Evolutionary conservation across 257 asterid genomes (phyloP), one percentile per base, ranked within the genome.

Genomic region (Solanum rostratum): DNA sequence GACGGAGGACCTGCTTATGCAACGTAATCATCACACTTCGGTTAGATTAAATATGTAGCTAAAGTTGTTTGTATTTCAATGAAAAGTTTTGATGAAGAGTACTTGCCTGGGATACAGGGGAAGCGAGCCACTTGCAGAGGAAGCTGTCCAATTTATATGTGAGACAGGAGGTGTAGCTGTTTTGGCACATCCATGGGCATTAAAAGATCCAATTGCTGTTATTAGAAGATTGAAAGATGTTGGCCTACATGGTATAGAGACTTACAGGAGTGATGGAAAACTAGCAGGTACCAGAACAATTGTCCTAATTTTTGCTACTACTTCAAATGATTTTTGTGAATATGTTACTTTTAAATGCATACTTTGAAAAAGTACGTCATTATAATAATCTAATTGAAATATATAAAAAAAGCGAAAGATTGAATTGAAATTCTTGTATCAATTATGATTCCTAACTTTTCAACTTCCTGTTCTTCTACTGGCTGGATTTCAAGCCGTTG

Each of bases 1-100:
- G 99, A 97, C 65, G 98, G 92, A 24, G 99, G 99, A 86, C 99
- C 99, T 62, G 99, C 99, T 82, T 95, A 97, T 90, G 92, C 98
- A 87, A 94, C 93, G 99, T 97, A 93, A 91, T 63, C 55, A 65
- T 80, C 80, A 80, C 45, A 20, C 82, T 79, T 68, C 52, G 10
- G 59, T 63, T 79, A 10, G 88, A 29, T 49, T 81, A 60, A 18
- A 6, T 85, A 49, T 86, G 53, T 37, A 14, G 1, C 8, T 60
- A 46, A 83, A 50, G 22, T 37, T 57, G 69, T 20, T 22, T 41
- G 12, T 69, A 79, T 60, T 70, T 84, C 39, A 39, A 41, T 10
- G 53, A 80, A 52, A 68, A 41, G 18, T 79, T 68, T 68, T 85
- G 80, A 83, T 73, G 79, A 39, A 22, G 60, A 52, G 45, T 7